These are phyloP conservation scores for Hypholoma fasciculare DNA, from an alignment of 768 basidiomycete species.

Conservation along the genomic window DNA sequence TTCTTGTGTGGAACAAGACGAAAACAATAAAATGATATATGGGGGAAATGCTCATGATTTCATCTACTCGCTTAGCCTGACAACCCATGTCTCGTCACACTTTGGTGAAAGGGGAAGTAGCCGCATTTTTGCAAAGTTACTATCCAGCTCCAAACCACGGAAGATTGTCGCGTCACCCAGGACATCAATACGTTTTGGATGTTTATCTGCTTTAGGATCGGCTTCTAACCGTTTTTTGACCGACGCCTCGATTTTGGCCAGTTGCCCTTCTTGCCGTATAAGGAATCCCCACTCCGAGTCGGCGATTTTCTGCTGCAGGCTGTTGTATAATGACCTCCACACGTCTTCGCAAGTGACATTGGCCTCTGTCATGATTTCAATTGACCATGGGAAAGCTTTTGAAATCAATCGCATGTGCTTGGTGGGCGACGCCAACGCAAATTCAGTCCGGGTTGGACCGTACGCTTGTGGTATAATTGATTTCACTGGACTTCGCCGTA, in stretches of 20 bases:
- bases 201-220: conserved; percentile 32
- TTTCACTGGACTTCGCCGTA: conserved; percentile 40
- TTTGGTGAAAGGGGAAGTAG: conserved; percentile 43
- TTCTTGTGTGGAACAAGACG: too few relatives aligned
- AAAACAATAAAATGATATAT: too few relatives aligned
- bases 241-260: conserved; percentile 47
- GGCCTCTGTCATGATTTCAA: conserved; percentile 47
- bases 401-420: conserved; percentile 54
- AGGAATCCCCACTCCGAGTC: conserved; percentile 73
- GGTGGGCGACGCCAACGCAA: conserved; percentile 37
- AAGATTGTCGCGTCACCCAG: conserved; percentile 60
- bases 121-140: conserved; percentile 52
- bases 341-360: conserved; percentile 52
- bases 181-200: conserved; percentile 61
- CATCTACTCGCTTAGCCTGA: conserved; percentile 31
- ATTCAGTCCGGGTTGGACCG: conserved; percentile 33
- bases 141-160: conserved; percentile 61
- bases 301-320: conserved; percentile 51
- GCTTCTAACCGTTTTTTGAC: conserved; percentile 46
- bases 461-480: conserved; percentile 45
- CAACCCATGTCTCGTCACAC: conserved; percentile 58
- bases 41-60: too few relatives aligned
- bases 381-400: conserved; percentile 64
- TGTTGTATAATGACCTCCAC: conserved; percentile 52
- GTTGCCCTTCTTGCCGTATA: conserved; percentile 39